These are phyloP conservation scores for Colletotrichum agaves DNA, from an alignment of 2,329 filamentous ascomycete genomes.

Conservation along the genomic window DNA sequence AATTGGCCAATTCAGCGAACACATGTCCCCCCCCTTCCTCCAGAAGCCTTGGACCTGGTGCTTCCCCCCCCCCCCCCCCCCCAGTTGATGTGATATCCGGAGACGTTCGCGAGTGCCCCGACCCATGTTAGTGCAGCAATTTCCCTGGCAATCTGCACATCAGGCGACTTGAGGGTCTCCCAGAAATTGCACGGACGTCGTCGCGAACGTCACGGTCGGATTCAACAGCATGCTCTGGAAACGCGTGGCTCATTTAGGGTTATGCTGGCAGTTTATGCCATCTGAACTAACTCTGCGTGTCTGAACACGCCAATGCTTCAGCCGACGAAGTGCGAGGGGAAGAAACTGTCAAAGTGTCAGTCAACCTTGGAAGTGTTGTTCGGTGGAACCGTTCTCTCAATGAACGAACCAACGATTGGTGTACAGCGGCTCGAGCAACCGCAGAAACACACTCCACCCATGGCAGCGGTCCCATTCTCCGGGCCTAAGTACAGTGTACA, in stretches of 20 bases:
- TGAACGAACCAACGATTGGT: neutral
- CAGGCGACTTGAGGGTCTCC: slow-evolving; percentile 3
- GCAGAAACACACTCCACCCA: neutral
- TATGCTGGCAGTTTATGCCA: neutral
- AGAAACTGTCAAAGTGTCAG: slow-evolving; percentile 6
- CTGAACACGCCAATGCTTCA: neutral
- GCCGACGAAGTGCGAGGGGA: neutral
- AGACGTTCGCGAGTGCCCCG: slow-evolving; percentile 20
- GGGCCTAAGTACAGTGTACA: neutral
- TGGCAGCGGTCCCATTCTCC: slow-evolving; percentile 1
- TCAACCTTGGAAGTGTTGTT: slow-evolving; percentile 10
- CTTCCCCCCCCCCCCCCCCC: too few relatives aligned
- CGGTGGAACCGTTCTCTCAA: slow-evolving; percentile 4
- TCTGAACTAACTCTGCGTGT: neutral
- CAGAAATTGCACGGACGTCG: neutral
- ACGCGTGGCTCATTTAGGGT: neutral
- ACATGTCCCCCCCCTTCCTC: neutral
- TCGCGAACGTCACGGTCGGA: neutral
- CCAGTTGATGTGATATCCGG: slow-evolving; percentile 20
- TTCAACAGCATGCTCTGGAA: neutral
- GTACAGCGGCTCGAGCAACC: too few relatives aligned
- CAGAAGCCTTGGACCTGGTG: slow-evolving; percentile 2
- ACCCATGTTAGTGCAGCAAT: slow-evolving; percentile 30
- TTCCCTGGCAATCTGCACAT: slow-evolving; percentile 21
- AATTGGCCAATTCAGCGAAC: neutral